phyloP scores from a whole-genome alignment of 495 filamentous ascomycete species.

The Bryoglossum gracile region DNA sequence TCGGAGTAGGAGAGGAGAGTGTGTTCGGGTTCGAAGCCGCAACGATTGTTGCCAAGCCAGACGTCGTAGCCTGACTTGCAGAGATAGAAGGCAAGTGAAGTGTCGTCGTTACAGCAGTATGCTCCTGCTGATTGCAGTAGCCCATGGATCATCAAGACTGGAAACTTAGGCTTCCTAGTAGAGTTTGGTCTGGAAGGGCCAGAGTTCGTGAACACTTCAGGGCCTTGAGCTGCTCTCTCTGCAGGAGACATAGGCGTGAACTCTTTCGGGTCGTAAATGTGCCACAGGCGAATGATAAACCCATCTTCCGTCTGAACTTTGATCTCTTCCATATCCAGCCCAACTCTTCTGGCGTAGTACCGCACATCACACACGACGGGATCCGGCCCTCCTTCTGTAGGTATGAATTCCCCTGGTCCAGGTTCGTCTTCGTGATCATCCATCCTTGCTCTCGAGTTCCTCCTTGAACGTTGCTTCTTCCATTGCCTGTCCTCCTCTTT shows the following conservation, averaged over 20 bases:
- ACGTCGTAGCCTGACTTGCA: conserved; percentile 93
- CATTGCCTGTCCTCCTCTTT: conserved; percentile 52
- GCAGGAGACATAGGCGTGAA: conserved; percentile 40
- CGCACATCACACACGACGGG: conserved; percentile 67
- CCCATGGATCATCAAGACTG: conserved; percentile 83
- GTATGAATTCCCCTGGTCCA: conserved; percentile 49
- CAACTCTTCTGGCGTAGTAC: conserved; percentile 85
- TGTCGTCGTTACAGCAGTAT: conserved; percentile 86
- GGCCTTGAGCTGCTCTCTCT: conserved; percentile 33
- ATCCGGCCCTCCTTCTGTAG: conserved; percentile 75
- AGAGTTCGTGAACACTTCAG: conserved; percentile 31
- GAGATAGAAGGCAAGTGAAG: conserved; percentile 84
- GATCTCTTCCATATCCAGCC: conserved; percentile 77
- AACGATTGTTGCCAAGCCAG: conserved; percentile 94
- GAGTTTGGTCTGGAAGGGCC: conserved; percentile 15
- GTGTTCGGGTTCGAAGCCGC: conserved; percentile 75
- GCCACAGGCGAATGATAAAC: conserved; percentile 82
- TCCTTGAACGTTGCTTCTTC: conserved; percentile 40
- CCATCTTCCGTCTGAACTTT: conserved; percentile 92
- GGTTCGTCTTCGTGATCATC: conserved; percentile 34
- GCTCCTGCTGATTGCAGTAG: conserved; percentile 82
- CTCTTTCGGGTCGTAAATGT: conserved; percentile 80
- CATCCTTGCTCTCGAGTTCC: conserved; percentile 23
- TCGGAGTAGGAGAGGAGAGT: conserved; percentile 61
- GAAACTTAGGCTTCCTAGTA: conserved; percentile 52